Evolutionary conservation across 306 rosid species (phyloP).

Genomic region (Citrullus colocynthis): DNA sequence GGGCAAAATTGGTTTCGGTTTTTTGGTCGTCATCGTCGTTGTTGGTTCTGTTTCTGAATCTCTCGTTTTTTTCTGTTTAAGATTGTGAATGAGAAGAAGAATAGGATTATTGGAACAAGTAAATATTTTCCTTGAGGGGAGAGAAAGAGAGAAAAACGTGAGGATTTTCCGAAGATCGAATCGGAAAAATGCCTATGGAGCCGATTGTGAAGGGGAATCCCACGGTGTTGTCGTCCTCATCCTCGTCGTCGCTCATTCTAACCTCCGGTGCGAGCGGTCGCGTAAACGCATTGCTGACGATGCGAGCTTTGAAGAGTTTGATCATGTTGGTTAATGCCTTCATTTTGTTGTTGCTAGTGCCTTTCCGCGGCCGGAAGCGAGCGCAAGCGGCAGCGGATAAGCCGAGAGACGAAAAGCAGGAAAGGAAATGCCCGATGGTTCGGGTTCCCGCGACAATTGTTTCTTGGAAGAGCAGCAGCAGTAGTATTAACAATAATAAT

Average conservation of each 20-base stretch:
- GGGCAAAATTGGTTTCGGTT: not conserved
- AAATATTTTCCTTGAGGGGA: not conserved
- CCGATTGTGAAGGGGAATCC: slow-evolving; percentile 15
- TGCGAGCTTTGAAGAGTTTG: slow-evolving; percentile 40
- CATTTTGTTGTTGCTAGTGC: slow-evolving; percentile 38
- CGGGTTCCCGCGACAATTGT: slow-evolving; percentile 41
- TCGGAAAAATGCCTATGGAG: slow-evolving; percentile 16
- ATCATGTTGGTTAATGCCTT: slow-evolving; percentile 37
- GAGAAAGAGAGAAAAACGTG: not conserved
- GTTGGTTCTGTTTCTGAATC: not conserved
- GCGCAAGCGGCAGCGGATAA: slow-evolving; percentile 14
- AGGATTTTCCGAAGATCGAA: not conserved
- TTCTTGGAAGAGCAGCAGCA: slow-evolving; percentile 26
- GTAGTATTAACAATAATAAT: not conserved
- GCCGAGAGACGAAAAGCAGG: slow-evolving; percentile 24
- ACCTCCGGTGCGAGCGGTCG: slow-evolving; percentile 74
- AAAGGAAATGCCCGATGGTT: slow-evolving; percentile 30
- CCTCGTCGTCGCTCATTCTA: slow-evolving; percentile 24
- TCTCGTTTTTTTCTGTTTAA: slow-evolving; percentile 1
- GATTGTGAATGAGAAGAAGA: not conserved
- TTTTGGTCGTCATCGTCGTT: not conserved
- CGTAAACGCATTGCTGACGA: slow-evolving; percentile 38
- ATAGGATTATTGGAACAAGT: not conserved
- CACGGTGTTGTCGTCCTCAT: slow-evolving; percentile 1
- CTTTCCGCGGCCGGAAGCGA: slow-evolving; percentile 50